These are phyloP conservation scores for Abelmoschus esculentus DNA, from an alignment of 345 rosid genomes.

Conservation along the genomic window DNA sequence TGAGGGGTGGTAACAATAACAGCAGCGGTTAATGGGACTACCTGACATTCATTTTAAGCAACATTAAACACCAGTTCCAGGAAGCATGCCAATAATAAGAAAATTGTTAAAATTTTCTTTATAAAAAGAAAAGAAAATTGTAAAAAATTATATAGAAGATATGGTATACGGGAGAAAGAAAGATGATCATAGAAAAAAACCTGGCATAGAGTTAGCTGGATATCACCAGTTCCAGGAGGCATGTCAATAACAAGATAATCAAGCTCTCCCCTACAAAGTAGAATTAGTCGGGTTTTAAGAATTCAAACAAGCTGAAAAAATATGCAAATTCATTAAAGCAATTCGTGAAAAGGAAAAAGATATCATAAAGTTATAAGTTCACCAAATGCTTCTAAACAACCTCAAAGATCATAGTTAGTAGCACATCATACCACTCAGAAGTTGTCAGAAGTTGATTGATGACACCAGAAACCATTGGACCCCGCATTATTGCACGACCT, in stretches of 20 bases:
- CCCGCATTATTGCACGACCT: slow-evolving; percentile 96
- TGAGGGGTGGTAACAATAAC: slow-evolving; percentile 98
- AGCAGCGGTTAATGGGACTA: slow-evolving; percentile 88
- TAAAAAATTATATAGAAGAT: background rate
- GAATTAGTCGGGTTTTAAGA: background rate
- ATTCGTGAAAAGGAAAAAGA: background rate
- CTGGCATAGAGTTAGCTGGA: slow-evolving; percentile 95
- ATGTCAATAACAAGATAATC: slow-evolving; percentile 97
- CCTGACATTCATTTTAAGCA: slow-evolving; percentile 39
- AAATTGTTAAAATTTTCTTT: background rate
- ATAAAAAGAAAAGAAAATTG: background rate
- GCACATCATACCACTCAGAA: slow-evolving; percentile 64
- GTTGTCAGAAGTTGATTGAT: slow-evolving; percentile 90
- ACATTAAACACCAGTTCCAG: slow-evolving; percentile 7
- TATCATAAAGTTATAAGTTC: background rate
- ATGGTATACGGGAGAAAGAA: background rate
- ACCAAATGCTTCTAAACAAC: background rate
- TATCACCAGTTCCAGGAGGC: slow-evolving; percentile 99
- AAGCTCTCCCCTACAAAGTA: slow-evolving; percentile 77
- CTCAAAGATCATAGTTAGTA: background rate
- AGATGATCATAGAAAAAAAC: slow-evolving; percentile 26
- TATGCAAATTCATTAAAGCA: background rate
- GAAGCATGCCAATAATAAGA: background rate
- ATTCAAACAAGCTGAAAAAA: background rate
- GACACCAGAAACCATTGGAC: slow-evolving; percentile 99